A percentile compares a stretch with the other conserved stretches of the same genome.
These are phyloP conservation scores for Lycium barbarum DNA, from an alignment of 257 asterid genomes.

Conservation along the genomic window DNA sequence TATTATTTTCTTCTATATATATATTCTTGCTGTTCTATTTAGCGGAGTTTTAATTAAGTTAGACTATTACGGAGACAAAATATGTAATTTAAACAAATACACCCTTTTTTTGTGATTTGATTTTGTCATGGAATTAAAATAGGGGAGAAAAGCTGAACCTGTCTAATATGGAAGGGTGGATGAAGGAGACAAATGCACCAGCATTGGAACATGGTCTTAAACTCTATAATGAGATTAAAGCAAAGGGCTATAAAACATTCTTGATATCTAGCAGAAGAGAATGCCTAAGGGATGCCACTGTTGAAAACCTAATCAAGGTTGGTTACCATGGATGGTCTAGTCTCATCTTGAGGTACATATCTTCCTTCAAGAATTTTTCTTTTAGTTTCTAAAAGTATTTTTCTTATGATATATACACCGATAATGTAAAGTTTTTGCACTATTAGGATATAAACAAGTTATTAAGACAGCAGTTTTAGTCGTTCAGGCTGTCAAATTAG, in stretches of 20 bases:
- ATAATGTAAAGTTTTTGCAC: too few relatives aligned
- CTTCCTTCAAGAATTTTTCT: background rate
- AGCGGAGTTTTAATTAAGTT: background rate
- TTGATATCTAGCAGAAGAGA: constrained; percentile 57
- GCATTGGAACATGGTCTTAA: constrained; percentile 42
- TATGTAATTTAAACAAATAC: too few relatives aligned
- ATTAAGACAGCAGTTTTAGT: too few relatives aligned
- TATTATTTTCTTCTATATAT: too few relatives aligned
- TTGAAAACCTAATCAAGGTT: constrained; percentile 51
- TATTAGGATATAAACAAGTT: too few relatives aligned
- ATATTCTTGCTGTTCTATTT: too few relatives aligned
- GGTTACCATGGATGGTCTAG: constrained; percentile 56
- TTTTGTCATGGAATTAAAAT: background rate
- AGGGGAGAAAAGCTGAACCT: constrained; percentile 53
- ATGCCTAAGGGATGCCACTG: constrained; percentile 56
- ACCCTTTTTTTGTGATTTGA: too few relatives aligned
- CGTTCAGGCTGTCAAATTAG: too few relatives aligned
- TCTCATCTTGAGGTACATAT: background rate
- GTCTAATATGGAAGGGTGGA: constrained; percentile 53
- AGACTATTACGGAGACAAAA: background rate
- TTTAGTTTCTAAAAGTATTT: background rate
- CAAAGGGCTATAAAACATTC: constrained; percentile 50
- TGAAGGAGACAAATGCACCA: constrained; percentile 49
- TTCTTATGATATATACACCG: too few relatives aligned
- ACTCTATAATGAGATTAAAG: constrained; percentile 45